Base-by-base conservation (phyloP, 2,329 filamentous ascomycete genomes). In the Paecilomyces niveus region DNA sequence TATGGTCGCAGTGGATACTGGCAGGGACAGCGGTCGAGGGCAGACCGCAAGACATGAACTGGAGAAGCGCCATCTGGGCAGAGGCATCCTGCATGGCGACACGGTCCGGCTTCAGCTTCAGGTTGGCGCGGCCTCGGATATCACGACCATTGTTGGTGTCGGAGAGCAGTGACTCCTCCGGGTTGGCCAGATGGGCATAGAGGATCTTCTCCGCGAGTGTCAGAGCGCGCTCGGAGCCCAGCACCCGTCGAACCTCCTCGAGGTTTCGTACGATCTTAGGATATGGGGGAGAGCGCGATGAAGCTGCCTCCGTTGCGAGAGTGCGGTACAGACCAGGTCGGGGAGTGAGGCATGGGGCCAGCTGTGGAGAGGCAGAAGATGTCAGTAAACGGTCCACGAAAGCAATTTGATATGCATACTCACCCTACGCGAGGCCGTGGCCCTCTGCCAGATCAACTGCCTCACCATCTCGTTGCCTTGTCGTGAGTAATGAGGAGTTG, bases 51-150 rank as follows among this genome's bases (percentile, higher is more conserved):
- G 90, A 90, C 93, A 99, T 99, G 82, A 99, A 99, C 77, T 99
- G 94, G 67, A 99, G 80, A 64, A 99, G 80, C 1, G 94, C 94
- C 94, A 99, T 99, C 79, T 99, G 94, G 5, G 94, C 94, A 31
- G 91, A 96, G 13, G 94, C 94, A 80, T 99, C 94, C 78, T 99
- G 94, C 94, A 99, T 99, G 64, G 95, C 95, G 66, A 97, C 94
- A 56, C 94, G 86, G 75, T 99, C 94, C 22, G 94, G 94, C 77
- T 96, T 96, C 75, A 99, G 88, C 80, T 96, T 96, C 76, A 99
- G 83, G 73, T 96, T 97, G 55, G 92, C 92, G 70, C 86, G 86
- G 65, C 93, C 93, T 50, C 94, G 86, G 62, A 99, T 88, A 69
- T 88, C 84, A 55, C 84, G 84, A 65, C 92, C 93, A 83, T 92